Conservation (phyloP, 1,139 yeast species). For the Diutina catenulata region DNA sequence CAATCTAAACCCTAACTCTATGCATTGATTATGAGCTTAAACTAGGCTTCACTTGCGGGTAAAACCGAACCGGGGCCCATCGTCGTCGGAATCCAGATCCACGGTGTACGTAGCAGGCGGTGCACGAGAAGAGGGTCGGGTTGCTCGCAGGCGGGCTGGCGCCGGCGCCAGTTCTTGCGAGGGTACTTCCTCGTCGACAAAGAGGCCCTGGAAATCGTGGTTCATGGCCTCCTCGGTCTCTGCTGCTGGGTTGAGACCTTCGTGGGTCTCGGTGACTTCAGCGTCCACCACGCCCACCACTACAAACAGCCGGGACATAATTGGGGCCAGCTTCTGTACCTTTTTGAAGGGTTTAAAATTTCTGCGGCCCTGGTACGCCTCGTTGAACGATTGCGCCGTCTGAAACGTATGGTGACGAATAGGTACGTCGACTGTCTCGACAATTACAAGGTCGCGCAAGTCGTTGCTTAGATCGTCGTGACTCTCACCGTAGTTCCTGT, state of each 20-base stretch:
- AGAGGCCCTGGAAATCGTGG: neutral
- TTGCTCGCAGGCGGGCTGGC: neutral
- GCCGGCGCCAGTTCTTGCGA: neutral
- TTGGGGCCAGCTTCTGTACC: neutral
- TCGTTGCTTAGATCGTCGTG: neutral
- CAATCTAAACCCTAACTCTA: no score
- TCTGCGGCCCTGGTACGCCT: neutral
- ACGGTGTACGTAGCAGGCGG: no score
- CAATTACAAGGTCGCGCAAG: neutral
- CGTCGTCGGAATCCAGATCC: slow-evolving; percentile 1
- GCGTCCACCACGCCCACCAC: neutral
- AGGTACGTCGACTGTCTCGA: neutral
- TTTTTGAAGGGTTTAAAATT: neutral
- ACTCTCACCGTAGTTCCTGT: neutral
- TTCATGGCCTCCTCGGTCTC: neutral
- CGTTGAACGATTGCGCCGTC: neutral
- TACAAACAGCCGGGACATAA: neutral
- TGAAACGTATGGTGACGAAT: neutral
- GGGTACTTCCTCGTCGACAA: neutral
- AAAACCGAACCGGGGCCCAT: neutral
- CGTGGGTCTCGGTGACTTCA: no score
- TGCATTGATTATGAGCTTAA: no score
- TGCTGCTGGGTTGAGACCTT: slow-evolving; percentile 1
- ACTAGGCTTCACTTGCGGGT: neutral
- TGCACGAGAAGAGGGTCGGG: neutral